phyloP scores from a whole-genome alignment of 805 yeast genomes.

The Candida odintsovae region DNA sequence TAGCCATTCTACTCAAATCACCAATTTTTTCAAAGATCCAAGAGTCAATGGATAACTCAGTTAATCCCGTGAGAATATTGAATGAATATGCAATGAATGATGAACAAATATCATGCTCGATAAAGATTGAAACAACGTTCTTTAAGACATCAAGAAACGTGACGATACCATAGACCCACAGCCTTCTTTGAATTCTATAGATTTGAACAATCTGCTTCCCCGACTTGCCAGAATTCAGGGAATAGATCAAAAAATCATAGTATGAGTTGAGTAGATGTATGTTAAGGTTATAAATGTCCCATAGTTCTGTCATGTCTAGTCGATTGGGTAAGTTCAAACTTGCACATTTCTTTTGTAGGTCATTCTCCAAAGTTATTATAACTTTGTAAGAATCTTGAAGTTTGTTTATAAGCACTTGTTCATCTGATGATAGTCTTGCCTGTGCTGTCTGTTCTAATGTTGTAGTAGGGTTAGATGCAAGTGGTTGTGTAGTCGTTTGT shows the following conservation, averaged over 20 bases:
- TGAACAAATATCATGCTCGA: constrained; percentile 73
- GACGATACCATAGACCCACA: constrained; percentile 85
- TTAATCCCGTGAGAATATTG: constrained; percentile 37
- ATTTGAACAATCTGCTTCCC: constrained; percentile 74
- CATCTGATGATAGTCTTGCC: constrained; percentile 42
- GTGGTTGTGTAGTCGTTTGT: background rate
- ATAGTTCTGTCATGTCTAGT: constrained; percentile 56
- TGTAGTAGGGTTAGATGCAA: background rate
- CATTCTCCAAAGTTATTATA: constrained; percentile 61
- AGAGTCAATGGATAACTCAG: constrained; percentile 30
- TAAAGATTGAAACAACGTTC: constrained; percentile 65
- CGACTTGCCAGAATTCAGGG: constrained; percentile 67
- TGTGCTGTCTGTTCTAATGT: constrained; percentile 5
- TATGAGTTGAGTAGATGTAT: constrained; percentile 62
- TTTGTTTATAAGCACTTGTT: constrained; percentile 61
- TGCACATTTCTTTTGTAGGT: constrained; percentile 66
- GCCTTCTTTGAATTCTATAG: constrained; percentile 69
- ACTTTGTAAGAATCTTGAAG: constrained; percentile 69
- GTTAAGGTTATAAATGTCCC: constrained; percentile 68
- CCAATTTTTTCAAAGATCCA: constrained; percentile 81
- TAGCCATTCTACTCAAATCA: constrained; percentile 82
- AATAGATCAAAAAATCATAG: constrained; percentile 65
- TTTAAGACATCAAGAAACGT: constrained; percentile 74
- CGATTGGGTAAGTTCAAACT: constrained; percentile 49
- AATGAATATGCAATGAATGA: constrained; percentile 72